These are phyloP conservation scores for Kingdonia uniflora DNA, from an alignment of 164 flowering plant genomes.

Conservation along the genomic window DNA sequence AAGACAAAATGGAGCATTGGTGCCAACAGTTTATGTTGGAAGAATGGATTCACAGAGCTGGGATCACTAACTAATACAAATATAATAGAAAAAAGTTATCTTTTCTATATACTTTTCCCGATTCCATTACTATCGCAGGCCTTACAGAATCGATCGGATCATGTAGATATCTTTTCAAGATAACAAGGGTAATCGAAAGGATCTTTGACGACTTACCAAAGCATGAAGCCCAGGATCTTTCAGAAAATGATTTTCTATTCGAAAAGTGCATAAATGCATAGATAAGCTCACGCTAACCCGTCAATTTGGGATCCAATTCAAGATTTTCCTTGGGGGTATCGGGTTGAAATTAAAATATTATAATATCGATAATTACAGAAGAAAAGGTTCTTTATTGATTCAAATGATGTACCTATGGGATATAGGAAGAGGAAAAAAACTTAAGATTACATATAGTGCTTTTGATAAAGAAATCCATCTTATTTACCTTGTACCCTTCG, in stretches of 20 bases:
- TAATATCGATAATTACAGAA: constrained; percentile 1
- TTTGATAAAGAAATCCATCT: no score
- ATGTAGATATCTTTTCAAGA: constrained; percentile 3
- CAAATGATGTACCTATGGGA: constrained; percentile 1
- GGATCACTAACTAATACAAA: no score
- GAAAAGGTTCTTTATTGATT: background rate
- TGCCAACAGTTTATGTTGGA: no score
- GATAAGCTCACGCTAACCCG: constrained; percentile 4
- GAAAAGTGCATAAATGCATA: background rate
- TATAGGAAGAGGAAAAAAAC: background rate
- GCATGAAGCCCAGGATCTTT: constrained; percentile 5
- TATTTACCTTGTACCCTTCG: no score
- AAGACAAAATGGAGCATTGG: no score
- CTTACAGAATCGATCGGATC: constrained; percentile 1
- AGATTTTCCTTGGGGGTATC: constrained; percentile 1
- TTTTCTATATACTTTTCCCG: background rate
- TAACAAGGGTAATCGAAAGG: background rate
- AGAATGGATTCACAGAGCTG: no score
- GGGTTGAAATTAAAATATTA: background rate
- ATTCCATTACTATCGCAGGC: constrained; percentile 1
- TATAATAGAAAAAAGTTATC: background rate
- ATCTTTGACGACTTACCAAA: background rate
- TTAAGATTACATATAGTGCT: background rate
- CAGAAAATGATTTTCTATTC: background rate
- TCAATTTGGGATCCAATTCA: constrained; percentile 1